These are phyloP conservation scores for Rhododendron ovatum DNA, from an alignment of 148 eudicot species.

Conservation along the genomic window DNA sequence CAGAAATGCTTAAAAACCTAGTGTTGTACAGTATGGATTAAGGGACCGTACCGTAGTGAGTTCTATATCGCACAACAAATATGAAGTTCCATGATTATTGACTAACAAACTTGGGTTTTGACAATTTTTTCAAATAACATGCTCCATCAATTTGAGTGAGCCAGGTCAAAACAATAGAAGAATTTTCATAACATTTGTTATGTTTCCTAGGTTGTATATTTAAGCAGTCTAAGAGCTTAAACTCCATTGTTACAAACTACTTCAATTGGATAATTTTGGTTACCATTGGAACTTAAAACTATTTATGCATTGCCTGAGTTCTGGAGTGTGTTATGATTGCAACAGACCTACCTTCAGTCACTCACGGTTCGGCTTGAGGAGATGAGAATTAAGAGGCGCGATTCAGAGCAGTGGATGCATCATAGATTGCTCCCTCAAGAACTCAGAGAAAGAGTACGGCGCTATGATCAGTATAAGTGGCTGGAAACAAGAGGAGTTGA, in stretches of 20 bases:
- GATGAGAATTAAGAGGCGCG: conserved; percentile 43
- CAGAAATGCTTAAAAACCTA: not conserved
- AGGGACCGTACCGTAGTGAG: not conserved
- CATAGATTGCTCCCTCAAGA: conserved; percentile 41
- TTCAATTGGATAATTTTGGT: not conserved
- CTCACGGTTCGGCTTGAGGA: conserved; percentile 38
- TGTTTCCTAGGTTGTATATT: not conserved
- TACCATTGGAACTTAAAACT: not conserved
- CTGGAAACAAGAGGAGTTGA: conserved; percentile 42
- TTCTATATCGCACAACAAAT: not conserved
- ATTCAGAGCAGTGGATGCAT: conserved; percentile 46
- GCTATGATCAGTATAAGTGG: conserved; percentile 41
- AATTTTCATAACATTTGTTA: not conserved
- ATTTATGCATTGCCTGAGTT: not conserved
- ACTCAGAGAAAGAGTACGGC: conserved; percentile 37
- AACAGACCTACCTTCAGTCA: conserved; percentile 40
- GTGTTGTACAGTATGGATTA: not conserved
- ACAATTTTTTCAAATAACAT: not conserved
- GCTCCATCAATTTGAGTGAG: not conserved
- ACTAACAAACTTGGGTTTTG: not conserved
- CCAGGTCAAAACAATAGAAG: not conserved
- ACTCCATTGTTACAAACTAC: not conserved
- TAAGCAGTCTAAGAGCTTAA: not conserved
- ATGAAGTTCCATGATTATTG: not conserved
- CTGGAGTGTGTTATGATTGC: conserved; percentile 11